Conservation (phyloP, 1,284 basidiomycete species). For the Sanghuangporus sanghuang region DNA sequence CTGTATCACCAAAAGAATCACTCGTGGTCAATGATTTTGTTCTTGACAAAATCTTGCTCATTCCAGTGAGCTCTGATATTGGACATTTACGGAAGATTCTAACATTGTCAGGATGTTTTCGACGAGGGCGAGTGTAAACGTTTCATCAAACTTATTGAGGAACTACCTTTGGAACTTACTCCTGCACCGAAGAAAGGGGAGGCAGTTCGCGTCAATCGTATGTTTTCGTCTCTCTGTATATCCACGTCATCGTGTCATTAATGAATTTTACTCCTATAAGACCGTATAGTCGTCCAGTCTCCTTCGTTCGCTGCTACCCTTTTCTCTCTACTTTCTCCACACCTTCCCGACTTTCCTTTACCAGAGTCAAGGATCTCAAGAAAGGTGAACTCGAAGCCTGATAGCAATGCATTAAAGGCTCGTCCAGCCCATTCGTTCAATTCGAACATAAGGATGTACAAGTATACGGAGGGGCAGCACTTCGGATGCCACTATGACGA, state of each 20-base stretch:
- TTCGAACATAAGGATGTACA: slow-evolving; percentile 67
- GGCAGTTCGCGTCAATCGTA: slow-evolving; percentile 71
- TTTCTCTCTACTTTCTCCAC: slow-evolving; percentile 47
- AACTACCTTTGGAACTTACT: slow-evolving; percentile 61
- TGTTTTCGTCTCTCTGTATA: slow-evolving; percentile 21
- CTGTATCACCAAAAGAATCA: slow-evolving; percentile 3
- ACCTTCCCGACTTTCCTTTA: slow-evolving; percentile 55
- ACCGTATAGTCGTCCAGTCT: slow-evolving; percentile 60
- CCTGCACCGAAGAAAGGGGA: slow-evolving; percentile 73
- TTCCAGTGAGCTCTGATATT: not conserved
- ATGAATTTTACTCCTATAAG: slow-evolving; percentile 29
- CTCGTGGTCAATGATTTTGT: not conserved
- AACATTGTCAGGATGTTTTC: slow-evolving; percentile 42
- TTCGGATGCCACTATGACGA: slow-evolving; percentile 79
- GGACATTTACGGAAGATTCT: not conserved
- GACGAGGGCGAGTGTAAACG: slow-evolving; percentile 57
- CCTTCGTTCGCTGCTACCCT: slow-evolving; percentile 54
- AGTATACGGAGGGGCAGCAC: slow-evolving; percentile 58
- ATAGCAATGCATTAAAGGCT: slow-evolving; percentile 23
- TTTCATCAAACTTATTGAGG: slow-evolving; percentile 59
- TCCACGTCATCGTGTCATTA: slow-evolving; percentile 1
- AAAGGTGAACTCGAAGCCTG: not conserved
- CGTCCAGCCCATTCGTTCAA: slow-evolving; percentile 54
- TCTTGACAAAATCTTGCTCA: slow-evolving; percentile 12
- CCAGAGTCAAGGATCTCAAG: slow-evolving; percentile 36